phyloP scores from a whole-genome alignment of 2,329 filamentous ascomycete species.

The Achaetomium macrosporum region DNA sequence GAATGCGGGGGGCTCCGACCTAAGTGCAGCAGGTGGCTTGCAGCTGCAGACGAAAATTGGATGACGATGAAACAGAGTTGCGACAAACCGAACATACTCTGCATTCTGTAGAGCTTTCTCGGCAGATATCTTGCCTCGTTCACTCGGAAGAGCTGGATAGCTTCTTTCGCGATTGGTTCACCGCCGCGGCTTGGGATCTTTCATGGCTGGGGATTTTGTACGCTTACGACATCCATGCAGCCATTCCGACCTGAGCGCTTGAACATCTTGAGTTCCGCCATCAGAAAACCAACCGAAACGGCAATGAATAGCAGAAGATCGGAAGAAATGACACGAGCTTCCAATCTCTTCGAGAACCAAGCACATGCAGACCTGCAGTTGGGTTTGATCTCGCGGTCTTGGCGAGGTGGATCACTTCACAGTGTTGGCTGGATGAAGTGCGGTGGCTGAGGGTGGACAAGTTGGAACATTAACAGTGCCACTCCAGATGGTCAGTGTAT shows the following conservation, averaged over 20 bases:
- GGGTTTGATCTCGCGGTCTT: neutral
- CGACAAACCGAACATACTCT: constrained; percentile 8
- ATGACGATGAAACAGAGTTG: constrained; percentile 25
- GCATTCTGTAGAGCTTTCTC: neutral
- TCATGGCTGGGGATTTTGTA: neutral
- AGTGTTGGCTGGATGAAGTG: neutral
- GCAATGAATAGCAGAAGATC: neutral
- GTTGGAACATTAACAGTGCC: neutral
- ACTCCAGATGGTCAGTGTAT: too few species aligned
- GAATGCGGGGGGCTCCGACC: constrained; percentile 6
- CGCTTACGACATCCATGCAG: neutral
- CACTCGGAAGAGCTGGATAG: neutral
- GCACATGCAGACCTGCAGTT: neutral
- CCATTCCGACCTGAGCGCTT: too few species aligned
- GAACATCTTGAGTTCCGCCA: neutral
- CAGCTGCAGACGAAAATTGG: constrained; percentile 4
- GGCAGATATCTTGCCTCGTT: neutral
- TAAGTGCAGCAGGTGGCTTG: neutral
- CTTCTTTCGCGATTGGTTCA: neutral
- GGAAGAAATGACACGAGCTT: neutral
- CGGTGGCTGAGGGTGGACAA: neutral
- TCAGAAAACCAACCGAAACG: neutral
- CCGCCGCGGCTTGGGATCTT: neutral
- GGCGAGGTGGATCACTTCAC: neutral
- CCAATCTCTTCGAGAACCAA: neutral